These are phyloP conservation scores for Rhodosporidiobolus odoratus DNA, from an alignment of 768 basidiomycete genomes.

Conservation along the genomic window DNA sequence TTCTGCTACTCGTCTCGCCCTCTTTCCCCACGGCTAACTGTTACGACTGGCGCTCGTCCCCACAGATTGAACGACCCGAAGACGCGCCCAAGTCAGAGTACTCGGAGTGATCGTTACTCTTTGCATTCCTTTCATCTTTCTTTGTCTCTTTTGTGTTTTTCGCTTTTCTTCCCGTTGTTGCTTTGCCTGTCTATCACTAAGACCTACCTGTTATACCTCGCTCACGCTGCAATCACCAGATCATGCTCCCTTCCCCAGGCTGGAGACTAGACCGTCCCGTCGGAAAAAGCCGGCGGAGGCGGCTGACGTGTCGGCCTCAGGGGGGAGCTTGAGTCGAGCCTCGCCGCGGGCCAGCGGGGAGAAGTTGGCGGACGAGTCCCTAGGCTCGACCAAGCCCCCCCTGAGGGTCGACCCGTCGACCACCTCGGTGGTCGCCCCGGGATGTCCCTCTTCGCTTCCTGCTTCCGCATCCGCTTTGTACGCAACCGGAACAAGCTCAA, in stretches of 20 bases:
- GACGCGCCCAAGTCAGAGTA: conserved; percentile 9
- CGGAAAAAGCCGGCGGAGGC: too few species aligned
- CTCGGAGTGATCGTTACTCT: conserved; percentile 1
- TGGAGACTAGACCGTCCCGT: too few species aligned
- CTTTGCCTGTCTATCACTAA: not conserved
- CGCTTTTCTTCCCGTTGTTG: not conserved
- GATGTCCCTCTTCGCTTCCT: not conserved
- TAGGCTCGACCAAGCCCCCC: too few species aligned
- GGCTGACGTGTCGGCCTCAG: too few species aligned
- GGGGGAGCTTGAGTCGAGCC: too few species aligned
- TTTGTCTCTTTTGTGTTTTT: not conserved
- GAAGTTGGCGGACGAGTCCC: too few species aligned
- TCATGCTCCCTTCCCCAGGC: too few species aligned
- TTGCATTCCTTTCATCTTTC: not conserved
- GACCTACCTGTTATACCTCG: too few species aligned
- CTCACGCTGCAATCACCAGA: too few species aligned
- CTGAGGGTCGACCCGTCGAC: not conserved
- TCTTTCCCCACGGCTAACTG: too few species aligned
- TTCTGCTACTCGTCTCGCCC: not conserved
- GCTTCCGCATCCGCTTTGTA: not conserved
- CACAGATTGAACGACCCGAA: conserved; percentile 29
- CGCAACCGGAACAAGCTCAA: not conserved
- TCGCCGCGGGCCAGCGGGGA: too few species aligned
- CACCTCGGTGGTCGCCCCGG: not conserved
- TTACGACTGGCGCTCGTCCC: not conserved